phyloP scores from a whole-genome alignment of 306 rosid species.

The Citrullus mucosospermus region DNA sequence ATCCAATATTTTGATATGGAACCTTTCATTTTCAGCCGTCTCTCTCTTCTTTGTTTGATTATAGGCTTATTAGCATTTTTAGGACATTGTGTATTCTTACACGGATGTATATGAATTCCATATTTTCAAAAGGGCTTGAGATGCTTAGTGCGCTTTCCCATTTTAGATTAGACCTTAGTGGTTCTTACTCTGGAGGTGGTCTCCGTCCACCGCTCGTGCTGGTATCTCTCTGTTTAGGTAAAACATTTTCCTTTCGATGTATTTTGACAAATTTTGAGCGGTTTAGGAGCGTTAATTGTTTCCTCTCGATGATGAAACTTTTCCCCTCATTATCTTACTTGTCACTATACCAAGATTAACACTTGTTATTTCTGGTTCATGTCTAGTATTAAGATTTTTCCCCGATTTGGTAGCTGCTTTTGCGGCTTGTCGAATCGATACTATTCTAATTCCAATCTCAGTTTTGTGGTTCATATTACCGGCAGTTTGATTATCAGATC shows the following conservation, averaged over 20 bases:
- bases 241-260: background rate
- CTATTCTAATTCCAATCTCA: background rate
- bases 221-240: background rate
- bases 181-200: background rate
- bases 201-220: background rate
- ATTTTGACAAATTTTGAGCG: background rate
- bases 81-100: background rate
- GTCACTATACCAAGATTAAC: background rate
- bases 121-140: background rate
- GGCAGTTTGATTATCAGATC: background rate
- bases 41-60: background rate
- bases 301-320: background rate
- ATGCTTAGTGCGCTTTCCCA: background rate
- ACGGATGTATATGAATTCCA: background rate
- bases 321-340: background rate
- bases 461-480: background rate
- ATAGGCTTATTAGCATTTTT: background rate
- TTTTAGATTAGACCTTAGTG: background rate
- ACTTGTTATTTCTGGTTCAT: slow-evolving; percentile 2
- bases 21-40: background rate
- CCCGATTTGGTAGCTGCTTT: background rate
- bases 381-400: slow-evolving; percentile 3
- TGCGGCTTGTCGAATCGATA: background rate
- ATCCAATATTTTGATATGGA: background rate
- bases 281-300: background rate